A percentile compares a stretch with the other conserved stretches of the same genome.
Conservation (phyloP, 306 rosid species). For the Lablab purpureus region DNA sequence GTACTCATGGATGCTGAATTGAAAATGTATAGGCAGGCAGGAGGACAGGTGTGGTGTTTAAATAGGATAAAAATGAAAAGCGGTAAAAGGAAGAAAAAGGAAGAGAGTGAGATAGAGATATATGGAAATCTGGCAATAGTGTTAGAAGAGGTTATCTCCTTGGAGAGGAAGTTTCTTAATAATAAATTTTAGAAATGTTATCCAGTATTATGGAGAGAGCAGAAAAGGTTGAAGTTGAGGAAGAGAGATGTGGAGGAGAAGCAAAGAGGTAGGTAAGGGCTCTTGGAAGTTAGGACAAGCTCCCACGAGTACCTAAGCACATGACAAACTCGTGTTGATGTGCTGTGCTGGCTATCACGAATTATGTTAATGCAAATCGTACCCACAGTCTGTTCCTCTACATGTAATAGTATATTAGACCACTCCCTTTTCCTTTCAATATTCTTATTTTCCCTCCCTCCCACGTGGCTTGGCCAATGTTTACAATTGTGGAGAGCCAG, state of each 20-base stretch:
- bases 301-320: conserved; percentile 68
- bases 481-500: conserved; percentile 23
- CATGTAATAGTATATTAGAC: conserved; percentile 7
- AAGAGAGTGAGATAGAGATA: conserved; percentile 26
- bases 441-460: background rate
- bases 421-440: conserved; percentile 8
- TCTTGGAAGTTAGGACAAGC: conserved; percentile 58
- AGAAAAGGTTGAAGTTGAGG: conserved; percentile 40
- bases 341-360: conserved; percentile 70
- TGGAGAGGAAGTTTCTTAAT: conserved; percentile 16
- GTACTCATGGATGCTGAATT: no score
- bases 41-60: conserved; percentile 41
- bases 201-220: conserved; percentile 22
- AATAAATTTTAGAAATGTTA: conserved; percentile 38
- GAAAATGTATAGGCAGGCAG: background rate
- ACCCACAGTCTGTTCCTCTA: conserved; percentile 36
- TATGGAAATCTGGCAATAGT: conserved; percentile 48
- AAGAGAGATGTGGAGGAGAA: conserved; percentile 67
- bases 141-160: conserved; percentile 24
- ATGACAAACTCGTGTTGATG: conserved; percentile 68
- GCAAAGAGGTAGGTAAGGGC: conserved; percentile 72
- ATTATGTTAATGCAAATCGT: conserved; percentile 46
- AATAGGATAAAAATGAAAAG: conserved; percentile 25
- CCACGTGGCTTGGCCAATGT: conserved; percentile 32
- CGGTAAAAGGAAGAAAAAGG: background rate